These are phyloP conservation scores for Austroboletus festivus DNA, from an alignment of 768 basidiomycete species.

Conservation along the genomic window DNA sequence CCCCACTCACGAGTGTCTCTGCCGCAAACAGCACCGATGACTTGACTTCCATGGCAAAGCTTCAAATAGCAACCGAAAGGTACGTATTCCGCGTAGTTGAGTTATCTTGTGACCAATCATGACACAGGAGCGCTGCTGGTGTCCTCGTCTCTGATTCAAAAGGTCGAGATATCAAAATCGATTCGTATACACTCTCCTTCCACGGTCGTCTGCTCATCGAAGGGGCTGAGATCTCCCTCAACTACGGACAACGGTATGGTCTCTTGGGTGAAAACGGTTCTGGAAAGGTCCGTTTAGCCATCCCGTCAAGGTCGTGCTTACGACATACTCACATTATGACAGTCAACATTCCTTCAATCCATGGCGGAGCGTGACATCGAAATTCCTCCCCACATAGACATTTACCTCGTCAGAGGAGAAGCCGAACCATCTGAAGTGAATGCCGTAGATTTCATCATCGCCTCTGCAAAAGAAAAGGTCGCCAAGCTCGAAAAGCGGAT, in stretches of 20 bases:
- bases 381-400: conserved; percentile 94
- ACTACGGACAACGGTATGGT: conserved; percentile 93
- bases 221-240: conserved; percentile 65
- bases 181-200: conserved; percentile 93
- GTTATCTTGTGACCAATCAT: conserved; percentile 6
- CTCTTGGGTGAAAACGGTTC: conserved; percentile 96
- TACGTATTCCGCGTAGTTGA: conserved; percentile 27
- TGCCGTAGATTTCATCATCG: conserved; percentile 95
- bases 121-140: conserved; percentile 76
- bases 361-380: conserved; percentile 93
- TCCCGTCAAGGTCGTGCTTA: conserved; percentile 4
- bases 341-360: conserved; percentile 96
- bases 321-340: conserved; percentile 6
- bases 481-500: conserved; percentile 90
- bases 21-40: conserved; percentile 82
- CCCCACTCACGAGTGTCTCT: conserved; percentile 80
- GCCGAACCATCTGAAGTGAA: conserved; percentile 94
- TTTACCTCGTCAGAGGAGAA: conserved; percentile 94
- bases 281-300: conserved; percentile 72
- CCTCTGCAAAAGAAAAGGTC: conserved; percentile 89
- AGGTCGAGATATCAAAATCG: conserved; percentile 96
- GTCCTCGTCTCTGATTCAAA: conserved; percentile 92
- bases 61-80: conserved; percentile 89
- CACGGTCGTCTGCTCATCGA: conserved; percentile 86
- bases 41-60: conserved; percentile 81